These are phyloP conservation scores for Candida germanica DNA, from an alignment of 805 yeast species.

Conservation along the genomic window DNA sequence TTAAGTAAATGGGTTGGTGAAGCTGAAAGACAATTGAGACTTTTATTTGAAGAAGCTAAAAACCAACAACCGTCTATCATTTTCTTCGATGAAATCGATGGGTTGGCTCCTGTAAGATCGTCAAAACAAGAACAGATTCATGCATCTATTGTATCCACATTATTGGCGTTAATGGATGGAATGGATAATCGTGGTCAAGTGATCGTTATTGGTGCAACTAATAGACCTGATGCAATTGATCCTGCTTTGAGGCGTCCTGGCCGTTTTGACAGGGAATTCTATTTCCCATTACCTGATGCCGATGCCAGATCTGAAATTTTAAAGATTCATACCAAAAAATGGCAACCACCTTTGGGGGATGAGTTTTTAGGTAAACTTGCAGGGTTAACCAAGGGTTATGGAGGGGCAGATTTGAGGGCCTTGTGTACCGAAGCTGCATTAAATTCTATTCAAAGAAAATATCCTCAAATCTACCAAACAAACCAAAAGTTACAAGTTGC, in stretches of 20 bases:
- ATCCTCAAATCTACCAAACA: slow-evolving; percentile 86
- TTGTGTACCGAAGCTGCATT: slow-evolving; percentile 94
- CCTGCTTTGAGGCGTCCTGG: slow-evolving; percentile 98
- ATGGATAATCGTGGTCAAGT: slow-evolving; percentile 99
- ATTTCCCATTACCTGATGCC: slow-evolving; percentile 87
- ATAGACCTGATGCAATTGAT: slow-evolving; percentile 97
- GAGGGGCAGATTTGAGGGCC: slow-evolving; percentile 96
- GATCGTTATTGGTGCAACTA: slow-evolving; percentile 96
- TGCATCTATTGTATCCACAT: slow-evolving; percentile 93
- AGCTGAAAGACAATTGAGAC: slow-evolving; percentile 90
- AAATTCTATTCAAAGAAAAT: slow-evolving; percentile 83
- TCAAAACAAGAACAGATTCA: slow-evolving; percentile 98
- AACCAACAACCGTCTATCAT: slow-evolving; percentile 95
- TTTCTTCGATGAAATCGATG: slow-evolving; percentile 97
- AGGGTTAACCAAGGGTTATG: slow-evolving; percentile 86
- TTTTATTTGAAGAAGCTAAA: slow-evolving; percentile 92
- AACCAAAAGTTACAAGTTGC: slow-evolving; percentile 71
- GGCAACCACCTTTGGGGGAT: slow-evolving; percentile 71
- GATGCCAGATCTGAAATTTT: slow-evolving; percentile 77
- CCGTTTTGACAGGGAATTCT: slow-evolving; percentile 93
- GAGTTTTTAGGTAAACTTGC: slow-evolving; percentile 67
- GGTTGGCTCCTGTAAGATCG: slow-evolving; percentile 95
- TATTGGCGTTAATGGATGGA: slow-evolving; percentile 96
- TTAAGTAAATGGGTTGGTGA: slow-evolving; percentile 99
- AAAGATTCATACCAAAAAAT: slow-evolving; percentile 80